Base-by-base conservation (phyloP, 2,329 filamentous ascomycete species). In the Dothistroma pini region DNA sequence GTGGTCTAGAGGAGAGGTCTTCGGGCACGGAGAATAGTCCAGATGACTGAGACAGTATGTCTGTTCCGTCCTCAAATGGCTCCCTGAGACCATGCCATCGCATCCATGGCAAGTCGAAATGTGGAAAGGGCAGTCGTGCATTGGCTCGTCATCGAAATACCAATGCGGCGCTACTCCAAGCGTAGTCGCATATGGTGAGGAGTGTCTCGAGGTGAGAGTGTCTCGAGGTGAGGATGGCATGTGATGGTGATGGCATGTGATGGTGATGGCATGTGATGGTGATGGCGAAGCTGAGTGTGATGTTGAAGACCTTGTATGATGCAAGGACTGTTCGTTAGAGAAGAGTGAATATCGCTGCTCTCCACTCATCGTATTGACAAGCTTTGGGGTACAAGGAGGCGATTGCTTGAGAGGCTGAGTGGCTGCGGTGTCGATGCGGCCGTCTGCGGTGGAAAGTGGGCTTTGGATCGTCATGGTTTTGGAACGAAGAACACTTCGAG, bases 71-170 rank as follows among this genome's bases (percentile, higher is more conserved):
- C 22, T 50, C 54, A n/a, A 9, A 16, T 16, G 29, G 29, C 34
- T n/a, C 11, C 52, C 47, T 41, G n/a, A 35, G 21, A 34, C 14
- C 8, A 10, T 16, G 11, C 48, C 56, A 34, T 56, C 34, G 41
- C 54, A 49, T 22, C 54, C 54, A 14, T 48, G 54, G 35, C 54
- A 56, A 19, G 54, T 49, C 25, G 29, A n/a, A 31, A 56, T 57
- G 41, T 57, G 31, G 48, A 35, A 52, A 6, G 56, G 56, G 32
- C 56, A 57, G 47, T 57, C 47, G 56, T 51, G 56, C 56, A 57
- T 57, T 16, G 32, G 16, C 14, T 52, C 56, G 25, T 57, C 56
- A 4, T 51, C 32, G 21, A 57, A 41, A n/a, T 41, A 57, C 47
- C 32, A 57, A 44, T 49, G 41, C 48, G 56, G 56, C 19, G 48